These are phyloP conservation scores for Pseudogymnoascus sp. DNA, from an alignment of 2,329 filamentous ascomycete genomes.

Conservation along the genomic window DNA sequence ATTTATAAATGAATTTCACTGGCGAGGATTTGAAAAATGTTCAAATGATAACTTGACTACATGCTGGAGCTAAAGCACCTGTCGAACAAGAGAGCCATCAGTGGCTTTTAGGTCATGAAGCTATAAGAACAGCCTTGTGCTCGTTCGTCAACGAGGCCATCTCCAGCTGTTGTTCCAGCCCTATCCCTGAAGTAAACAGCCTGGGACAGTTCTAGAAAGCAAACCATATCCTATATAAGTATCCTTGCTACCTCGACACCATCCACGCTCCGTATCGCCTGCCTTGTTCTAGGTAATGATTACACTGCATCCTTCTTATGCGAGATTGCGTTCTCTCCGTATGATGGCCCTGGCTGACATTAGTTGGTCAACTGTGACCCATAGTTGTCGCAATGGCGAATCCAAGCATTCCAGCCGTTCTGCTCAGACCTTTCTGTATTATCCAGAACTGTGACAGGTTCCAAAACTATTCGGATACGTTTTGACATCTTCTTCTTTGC, in stretches of 20 bases:
- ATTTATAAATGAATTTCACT: not conserved
- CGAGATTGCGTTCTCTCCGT: not conserved
- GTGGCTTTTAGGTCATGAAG: not conserved
- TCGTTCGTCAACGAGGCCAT: not conserved
- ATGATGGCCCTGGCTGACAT: not conserved
- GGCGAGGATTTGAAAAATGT: not conserved
- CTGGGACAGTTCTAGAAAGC: not conserved
- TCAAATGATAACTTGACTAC: not conserved
- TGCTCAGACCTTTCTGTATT: conserved; percentile 13
- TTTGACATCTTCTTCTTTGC: conserved; percentile 12
- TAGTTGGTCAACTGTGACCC: not conserved
- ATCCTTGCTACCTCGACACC: not conserved
- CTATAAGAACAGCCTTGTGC: not conserved
- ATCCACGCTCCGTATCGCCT: not conserved
- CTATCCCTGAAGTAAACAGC: no score
- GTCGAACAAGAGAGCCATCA: not conserved
- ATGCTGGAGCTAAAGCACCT: not conserved
- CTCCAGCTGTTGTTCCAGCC: not conserved
- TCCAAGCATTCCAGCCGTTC: conserved; percentile 18
- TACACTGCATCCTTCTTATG: not conserved
- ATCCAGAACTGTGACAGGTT: conserved; percentile 15
- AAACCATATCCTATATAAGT: not conserved
- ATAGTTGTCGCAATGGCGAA: conserved; percentile 1
- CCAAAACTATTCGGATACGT: conserved; percentile 16
- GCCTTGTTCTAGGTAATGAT: not conserved